A percentile compares a stretch with the other conserved stretches of the same genome.
Conservation (phyloP, 768 basidiomycete species). For the Suillus ampliporus region DNA sequence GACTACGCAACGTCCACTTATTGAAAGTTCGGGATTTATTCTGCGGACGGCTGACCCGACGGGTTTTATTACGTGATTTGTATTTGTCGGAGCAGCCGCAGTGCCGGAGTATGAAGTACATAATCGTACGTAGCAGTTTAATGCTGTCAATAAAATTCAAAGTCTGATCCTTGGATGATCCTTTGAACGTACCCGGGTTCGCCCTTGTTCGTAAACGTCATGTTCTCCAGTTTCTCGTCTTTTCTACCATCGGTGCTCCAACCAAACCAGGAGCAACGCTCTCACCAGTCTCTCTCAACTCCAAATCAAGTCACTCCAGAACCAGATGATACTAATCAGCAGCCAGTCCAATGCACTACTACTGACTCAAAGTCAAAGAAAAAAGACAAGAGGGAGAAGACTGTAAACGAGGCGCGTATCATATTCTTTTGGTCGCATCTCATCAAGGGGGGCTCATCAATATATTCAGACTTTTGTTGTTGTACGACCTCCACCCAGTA, state of each 20-base stretch:
- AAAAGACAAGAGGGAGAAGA: conserved; percentile 51
- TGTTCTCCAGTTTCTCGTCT: conserved; percentile 59
- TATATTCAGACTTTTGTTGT: conserved; percentile 80
- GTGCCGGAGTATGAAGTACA: conserved; percentile 4
- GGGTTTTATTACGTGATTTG: background rate
- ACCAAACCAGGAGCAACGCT: conserved; percentile 26
- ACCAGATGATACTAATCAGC: conserved; percentile 16
- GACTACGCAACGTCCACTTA: too few relatives aligned
- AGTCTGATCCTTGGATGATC: conserved; percentile 11
- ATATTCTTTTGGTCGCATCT: conserved; percentile 13
- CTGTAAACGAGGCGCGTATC: conserved; percentile 52
- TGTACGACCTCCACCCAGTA: conserved; percentile 87
- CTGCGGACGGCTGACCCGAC: too few relatives aligned
- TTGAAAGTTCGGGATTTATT: too few relatives aligned
- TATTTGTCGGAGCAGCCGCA: background rate
- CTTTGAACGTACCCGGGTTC: conserved; percentile 6
- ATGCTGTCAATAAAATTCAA: too few relatives aligned
- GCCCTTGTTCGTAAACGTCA: conserved; percentile 26
- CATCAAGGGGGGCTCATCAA: conserved; percentile 11
- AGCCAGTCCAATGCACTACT: conserved; percentile 18
- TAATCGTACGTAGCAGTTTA: background rate
- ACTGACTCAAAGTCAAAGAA: conserved; percentile 46
- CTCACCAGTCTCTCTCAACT: conserved; percentile 28
- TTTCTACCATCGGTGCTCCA: conserved; percentile 57
- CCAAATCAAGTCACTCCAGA: conserved; percentile 16